Conservation (phyloP, 352 stramenopile genomes). For the Phytophthora kernoviae region DNA sequence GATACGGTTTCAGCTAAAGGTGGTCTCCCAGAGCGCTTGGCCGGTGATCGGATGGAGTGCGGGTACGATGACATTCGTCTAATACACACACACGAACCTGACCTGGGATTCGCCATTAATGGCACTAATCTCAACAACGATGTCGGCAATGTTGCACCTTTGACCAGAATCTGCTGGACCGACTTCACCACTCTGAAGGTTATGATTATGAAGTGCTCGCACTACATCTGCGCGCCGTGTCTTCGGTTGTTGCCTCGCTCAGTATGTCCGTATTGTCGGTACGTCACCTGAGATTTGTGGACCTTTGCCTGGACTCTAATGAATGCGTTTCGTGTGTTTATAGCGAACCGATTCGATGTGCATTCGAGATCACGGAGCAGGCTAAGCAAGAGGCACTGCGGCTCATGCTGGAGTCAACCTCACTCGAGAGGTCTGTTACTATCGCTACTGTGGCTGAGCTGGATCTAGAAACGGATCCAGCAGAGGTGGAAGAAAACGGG, state of each 20-base stretch:
- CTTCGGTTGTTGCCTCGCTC: slow-evolving; percentile 21
- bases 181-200: slow-evolving; percentile 20
- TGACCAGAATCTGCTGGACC: slow-evolving; percentile 28
- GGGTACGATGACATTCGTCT: slow-evolving; percentile 13
- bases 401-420: slow-evolving; percentile 12
- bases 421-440: slow-evolving; percentile 4
- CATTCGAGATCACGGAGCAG: slow-evolving; percentile 10
- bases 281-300: background rate
- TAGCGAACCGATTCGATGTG: slow-evolving; percentile 20
- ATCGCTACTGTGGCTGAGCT: too few relatives aligned
- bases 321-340: background rate
- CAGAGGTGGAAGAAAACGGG: background rate
- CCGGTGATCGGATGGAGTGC: slow-evolving; percentile 31
- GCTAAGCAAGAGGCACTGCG: slow-evolving; percentile 24
- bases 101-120: background rate
- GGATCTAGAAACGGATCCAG: background rate
- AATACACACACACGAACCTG: background rate
- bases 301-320: background rate
- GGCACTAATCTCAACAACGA: background rate
- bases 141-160: background rate
- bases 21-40: slow-evolving; percentile 18
- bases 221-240: slow-evolving; percentile 35
- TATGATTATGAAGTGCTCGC: slow-evolving; percentile 34
- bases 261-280: slow-evolving; percentile 35
- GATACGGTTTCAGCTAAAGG: slow-evolving; percentile 10